Percentiles rank a stretch among this genome's conserved stretches.
These are phyloP conservation scores for Medicago lupulina DNA, from an alignment of 306 rosid genomes.

Conservation along the genomic window DNA sequence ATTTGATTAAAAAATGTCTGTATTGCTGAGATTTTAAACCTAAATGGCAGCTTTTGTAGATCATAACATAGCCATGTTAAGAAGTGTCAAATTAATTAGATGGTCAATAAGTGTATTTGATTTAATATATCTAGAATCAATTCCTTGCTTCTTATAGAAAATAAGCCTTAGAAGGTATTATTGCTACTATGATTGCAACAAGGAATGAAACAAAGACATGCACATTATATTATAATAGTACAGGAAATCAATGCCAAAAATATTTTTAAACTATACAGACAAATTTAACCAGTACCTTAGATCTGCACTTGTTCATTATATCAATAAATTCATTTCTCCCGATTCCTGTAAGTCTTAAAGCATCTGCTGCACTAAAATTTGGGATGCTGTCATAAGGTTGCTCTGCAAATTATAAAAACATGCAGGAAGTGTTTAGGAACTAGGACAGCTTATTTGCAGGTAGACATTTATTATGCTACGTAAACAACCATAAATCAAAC, in stretches of 20 bases:
- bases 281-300: constrained; percentile 72
- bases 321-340: constrained; percentile 99
- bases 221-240: constrained; percentile 10
- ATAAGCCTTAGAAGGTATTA: constrained; percentile 16
- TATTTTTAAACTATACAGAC: constrained; percentile 9
- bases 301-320: constrained; percentile 97
- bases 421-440: constrained; percentile 28
- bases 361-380: constrained; percentile 98
- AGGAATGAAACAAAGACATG: constrained; percentile 25
- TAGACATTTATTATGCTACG: constrained; percentile 5
- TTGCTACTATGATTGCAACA: constrained; percentile 18
- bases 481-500: constrained; percentile 17
- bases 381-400: constrained; percentile 99
- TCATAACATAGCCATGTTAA: constrained; percentile 9
- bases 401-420: constrained; percentile 68
- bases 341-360: constrained; percentile 89
- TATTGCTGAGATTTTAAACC: constrained; percentile 11
- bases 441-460: constrained; percentile 22
- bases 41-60: constrained; percentile 3
- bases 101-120: constrained; percentile 24
- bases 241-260: constrained; percentile 24
- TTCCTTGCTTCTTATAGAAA: constrained; percentile 4
- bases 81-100: constrained; percentile 30
- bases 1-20: neutral
- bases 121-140: constrained; percentile 16